Base-by-base conservation (phyloP, 2,329 filamentous ascomycete species). In the Alternaria sp. region DNA sequence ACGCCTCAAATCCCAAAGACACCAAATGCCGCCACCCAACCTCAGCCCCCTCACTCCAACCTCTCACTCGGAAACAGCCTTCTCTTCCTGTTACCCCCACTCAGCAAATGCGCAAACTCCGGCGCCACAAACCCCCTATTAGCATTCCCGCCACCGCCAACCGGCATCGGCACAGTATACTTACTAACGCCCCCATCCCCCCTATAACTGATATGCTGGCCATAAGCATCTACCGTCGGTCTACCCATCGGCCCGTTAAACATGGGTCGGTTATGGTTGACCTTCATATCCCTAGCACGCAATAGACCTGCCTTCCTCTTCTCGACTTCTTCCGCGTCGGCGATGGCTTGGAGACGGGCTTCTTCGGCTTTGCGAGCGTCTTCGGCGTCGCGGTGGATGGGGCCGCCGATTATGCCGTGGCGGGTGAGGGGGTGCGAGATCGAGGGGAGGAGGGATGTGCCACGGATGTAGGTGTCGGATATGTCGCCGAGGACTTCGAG, bases 181-280 rank as follows among this genome's bases (percentile, higher is more conserved):
- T 45, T 28, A 4, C 17, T 52, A 2, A 23, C 21, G 12, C 10
- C 19, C 3, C 17, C 49, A 26, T 36, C 36, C 0, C 13, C 13
- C 4, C 15, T 19, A 21, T n/a, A 19, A 15, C 15, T 40, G 5
- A 52, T 52, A 52, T 36, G 30, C 49, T 52, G 49, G 8, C 49
- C 51, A 25, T 55, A 60, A 9, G n/a, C 44, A 36, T 57, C 59
- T 15, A 52, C 19, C 6, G 49, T 52, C 8, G 59, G 46, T 25
- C 40, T 28, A 9, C 53, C 53, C 53, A 56, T 56, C 43, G 40
- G 13, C 13, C 69, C 64, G 26, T 75, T 73, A 26, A 70, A 74
- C 57, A 75, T 47, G n/a, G 71, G 69, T n/a, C 46, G 44, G 3
- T 64, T 57, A 26, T 57, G 49, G 6, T 61, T 64, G 49, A 52